Percentiles rank a stretch among this genome's conserved stretches.
Evolutionary conservation across 306 rosid genomes (phyloP).

Genomic region (Quercus gilva): DNA sequence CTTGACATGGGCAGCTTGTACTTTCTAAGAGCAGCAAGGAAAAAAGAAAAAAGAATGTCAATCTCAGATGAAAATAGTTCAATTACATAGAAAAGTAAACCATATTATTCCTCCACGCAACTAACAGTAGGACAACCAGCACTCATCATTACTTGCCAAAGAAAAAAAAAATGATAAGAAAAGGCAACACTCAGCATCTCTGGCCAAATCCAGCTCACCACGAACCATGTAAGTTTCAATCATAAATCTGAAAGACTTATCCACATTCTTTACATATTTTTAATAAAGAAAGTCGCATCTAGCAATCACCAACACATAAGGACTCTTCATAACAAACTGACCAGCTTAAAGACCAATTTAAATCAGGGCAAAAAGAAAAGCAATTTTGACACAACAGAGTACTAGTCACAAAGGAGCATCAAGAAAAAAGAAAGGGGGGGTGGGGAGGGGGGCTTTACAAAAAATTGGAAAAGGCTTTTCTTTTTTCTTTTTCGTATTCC

Average conservation of each 20-base stretch:
- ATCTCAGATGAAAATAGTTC: neutral
- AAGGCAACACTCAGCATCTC: neutral
- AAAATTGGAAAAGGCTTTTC: neutral
- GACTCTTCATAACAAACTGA: neutral
- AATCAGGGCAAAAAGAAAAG: neutral
- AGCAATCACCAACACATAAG: neutral
- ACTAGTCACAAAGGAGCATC: neutral
- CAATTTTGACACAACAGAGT: neutral
- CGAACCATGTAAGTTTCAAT: neutral
- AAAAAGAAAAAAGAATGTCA: neutral
- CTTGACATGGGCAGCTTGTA: slow-evolving; percentile 83
- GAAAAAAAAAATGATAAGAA: neutral
- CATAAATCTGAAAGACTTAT: neutral
- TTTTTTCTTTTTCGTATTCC: too few species aligned
- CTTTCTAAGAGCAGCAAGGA: slow-evolving; percentile 49
- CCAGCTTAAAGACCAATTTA: neutral
- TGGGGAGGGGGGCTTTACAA: neutral
- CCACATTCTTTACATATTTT: neutral
- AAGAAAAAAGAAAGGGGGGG: neutral
- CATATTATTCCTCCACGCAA: neutral
- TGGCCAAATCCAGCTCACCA: neutral
- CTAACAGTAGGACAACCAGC: neutral
- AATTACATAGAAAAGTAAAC: neutral
- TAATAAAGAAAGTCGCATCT: neutral
- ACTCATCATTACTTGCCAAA: neutral